Evolutionary conservation across 768 basidiomycete genomes (phyloP).

Genomic region (Candolleomyces eurysporus): DNA sequence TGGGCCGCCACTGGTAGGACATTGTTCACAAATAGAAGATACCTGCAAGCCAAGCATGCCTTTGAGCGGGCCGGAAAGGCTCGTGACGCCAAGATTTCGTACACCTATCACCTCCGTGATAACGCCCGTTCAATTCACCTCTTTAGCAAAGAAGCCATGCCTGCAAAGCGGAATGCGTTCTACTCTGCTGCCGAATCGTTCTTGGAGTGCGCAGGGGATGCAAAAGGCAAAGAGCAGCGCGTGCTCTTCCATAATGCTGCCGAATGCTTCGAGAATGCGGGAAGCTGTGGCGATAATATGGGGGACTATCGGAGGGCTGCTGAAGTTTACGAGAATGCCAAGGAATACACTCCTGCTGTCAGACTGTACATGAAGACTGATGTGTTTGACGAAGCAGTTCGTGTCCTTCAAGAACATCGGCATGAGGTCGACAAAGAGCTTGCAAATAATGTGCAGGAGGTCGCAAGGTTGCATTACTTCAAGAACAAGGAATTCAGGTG

Average conservation of each 20-base stretch:
- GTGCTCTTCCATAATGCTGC: constrained; percentile 7
- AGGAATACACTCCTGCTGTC: constrained; percentile 8
- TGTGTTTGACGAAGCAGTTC: constrained; percentile 51
- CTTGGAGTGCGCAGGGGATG: background rate
- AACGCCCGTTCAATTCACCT: background rate
- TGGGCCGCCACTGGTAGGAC: too few species aligned
- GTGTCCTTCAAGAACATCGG: constrained; percentile 36
- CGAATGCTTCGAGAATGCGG: constrained; percentile 51
- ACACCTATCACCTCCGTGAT: too few species aligned
- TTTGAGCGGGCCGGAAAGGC: too few species aligned
- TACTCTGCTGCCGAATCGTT: constrained; percentile 21
- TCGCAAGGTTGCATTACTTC: constrained; percentile 47
- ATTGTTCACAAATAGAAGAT: too few species aligned
- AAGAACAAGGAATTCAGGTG: constrained; percentile 37
- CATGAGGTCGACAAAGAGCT: constrained; percentile 28
- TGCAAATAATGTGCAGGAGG: constrained; percentile 36
- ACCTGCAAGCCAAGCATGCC: too few species aligned
- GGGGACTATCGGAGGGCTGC: constrained; percentile 43
- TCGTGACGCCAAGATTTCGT: too few species aligned
- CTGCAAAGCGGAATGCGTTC: background rate
- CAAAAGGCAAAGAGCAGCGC: background rate
- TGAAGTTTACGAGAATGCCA: background rate
- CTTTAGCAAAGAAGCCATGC: background rate
- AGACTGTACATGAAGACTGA: constrained; percentile 16
- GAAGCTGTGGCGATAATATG: constrained; percentile 39